phyloP scores from a whole-genome alignment of 495 filamentous ascomycete genomes.

The Bacidia rubella region DNA sequence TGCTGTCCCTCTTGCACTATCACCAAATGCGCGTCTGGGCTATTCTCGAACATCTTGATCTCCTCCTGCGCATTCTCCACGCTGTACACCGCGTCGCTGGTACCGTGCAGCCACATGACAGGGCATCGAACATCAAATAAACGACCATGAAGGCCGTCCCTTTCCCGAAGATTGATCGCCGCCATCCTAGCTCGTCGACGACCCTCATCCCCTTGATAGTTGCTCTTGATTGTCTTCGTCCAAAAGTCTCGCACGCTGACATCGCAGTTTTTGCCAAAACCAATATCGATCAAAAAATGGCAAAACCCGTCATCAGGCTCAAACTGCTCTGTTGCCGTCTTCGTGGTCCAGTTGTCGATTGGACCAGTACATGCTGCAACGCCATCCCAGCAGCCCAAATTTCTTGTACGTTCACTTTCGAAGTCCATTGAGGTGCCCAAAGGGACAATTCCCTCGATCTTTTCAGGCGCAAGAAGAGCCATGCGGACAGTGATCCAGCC shows the following conservation, averaged over 20 bases:
- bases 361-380: slow-evolving; percentile 26
- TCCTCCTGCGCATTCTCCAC: slow-evolving; percentile 36
- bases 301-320: slow-evolving; percentile 40
- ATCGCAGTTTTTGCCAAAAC: slow-evolving; percentile 36
- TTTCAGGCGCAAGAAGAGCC: slow-evolving; percentile 47
- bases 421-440: slow-evolving; percentile 50
- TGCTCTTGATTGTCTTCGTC: slow-evolving; percentile 35
- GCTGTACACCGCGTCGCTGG: slow-evolving; percentile 38
- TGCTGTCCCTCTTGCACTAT: slow-evolving; percentile 41
- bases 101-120: slow-evolving; percentile 52
- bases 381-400: slow-evolving; percentile 45
- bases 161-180: slow-evolving; percentile 39
- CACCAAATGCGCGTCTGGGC: slow-evolving; percentile 34
- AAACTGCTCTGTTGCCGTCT: slow-evolving; percentile 35
- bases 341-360: slow-evolving; percentile 34
- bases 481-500: slow-evolving; percentile 48
- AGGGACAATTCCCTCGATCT: slow-evolving; percentile 46
- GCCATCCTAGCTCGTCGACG: slow-evolving; percentile 42
- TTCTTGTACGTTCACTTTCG: slow-evolving; percentile 40
- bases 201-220: slow-evolving; percentile 47
- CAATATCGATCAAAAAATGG: slow-evolving; percentile 40
- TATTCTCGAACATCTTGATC: slow-evolving; percentile 42
- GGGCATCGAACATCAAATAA: slow-evolving; percentile 44
- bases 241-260: slow-evolving; percentile 35
- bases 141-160: slow-evolving; percentile 43